These are phyloP conservation scores for Zygosaccharomyces bisporus DNA, from an alignment of 805 yeast genomes.

Conservation along the genomic window DNA sequence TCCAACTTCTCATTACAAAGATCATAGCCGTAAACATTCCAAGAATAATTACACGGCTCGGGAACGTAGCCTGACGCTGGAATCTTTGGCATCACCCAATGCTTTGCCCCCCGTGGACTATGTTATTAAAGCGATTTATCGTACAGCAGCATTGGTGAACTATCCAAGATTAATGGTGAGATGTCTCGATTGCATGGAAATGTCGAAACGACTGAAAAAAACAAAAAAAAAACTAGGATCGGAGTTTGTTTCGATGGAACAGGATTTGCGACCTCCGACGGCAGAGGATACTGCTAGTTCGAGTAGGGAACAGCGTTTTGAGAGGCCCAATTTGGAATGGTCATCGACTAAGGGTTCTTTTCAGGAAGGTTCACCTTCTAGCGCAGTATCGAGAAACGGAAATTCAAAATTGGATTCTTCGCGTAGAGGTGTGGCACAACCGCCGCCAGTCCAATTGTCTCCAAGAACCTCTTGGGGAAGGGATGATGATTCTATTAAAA, in stretches of 20 bases:
- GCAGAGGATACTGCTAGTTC: background rate
- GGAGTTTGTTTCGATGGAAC: conserved; percentile 15
- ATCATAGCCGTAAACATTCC: conserved; percentile 4
- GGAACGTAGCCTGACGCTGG: conserved; percentile 42
- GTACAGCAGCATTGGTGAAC: conserved; percentile 55
- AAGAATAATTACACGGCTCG: conserved; percentile 13
- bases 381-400: conserved; percentile 1
- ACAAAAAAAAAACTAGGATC: conserved; percentile 20
- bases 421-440: conserved; percentile 13
- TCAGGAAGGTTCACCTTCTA: background rate
- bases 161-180: conserved; percentile 57
- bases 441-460: conserved; percentile 14
- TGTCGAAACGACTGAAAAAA: conserved; percentile 26
- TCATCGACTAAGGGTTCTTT: conserved; percentile 1
- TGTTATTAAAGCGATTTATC: conserved; percentile 56
- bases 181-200: conserved; percentile 33
- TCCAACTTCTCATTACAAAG: conserved; percentile 6
- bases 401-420: conserved; percentile 7
- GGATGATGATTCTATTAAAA: conserved; percentile 6
- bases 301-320: conserved; percentile 3
- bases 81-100: conserved; percentile 52
- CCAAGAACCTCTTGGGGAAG: conserved; percentile 21
- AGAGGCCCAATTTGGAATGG: conserved; percentile 4
- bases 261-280: conserved; percentile 7
- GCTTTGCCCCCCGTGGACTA: conserved; percentile 54